Percentiles rank a stretch among this genome's conserved stretches.
Evolutionary conservation across 495 filamentous ascomycete species (phyloP).

Genomic region (Penicillium antarcticum): DNA sequence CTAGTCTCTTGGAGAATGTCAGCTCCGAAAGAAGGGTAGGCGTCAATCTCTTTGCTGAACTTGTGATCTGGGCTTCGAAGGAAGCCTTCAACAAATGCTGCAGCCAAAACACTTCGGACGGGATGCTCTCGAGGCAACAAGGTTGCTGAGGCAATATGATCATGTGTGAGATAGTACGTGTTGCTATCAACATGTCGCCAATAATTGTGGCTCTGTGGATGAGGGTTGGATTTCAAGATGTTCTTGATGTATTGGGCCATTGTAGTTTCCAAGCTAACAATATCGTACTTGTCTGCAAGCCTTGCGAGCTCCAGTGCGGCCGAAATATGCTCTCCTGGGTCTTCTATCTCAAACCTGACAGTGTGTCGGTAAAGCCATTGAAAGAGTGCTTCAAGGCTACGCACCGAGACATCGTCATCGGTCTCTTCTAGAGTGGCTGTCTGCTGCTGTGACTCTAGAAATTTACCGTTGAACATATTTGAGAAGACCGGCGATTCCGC

Average conservation of each 20-base stretch:
- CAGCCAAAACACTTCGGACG: constrained; percentile 19
- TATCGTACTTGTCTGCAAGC: constrained; percentile 22
- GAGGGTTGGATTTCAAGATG: constrained; percentile 10
- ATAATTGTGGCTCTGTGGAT: neutral
- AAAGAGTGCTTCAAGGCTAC: constrained; percentile 25
- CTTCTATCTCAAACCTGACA: constrained; percentile 15
- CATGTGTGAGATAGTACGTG: constrained; percentile 15
- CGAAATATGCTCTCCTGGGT: constrained; percentile 15
- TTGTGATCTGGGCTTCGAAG: constrained; percentile 10
- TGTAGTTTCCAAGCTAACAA: constrained; percentile 17
- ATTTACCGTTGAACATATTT: constrained; percentile 21
- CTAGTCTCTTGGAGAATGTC: constrained; percentile 15
- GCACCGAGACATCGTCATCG: constrained; percentile 17
- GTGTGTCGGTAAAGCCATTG: constrained; percentile 24
- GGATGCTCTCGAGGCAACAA: constrained; percentile 16
- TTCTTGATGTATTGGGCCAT: constrained; percentile 21
- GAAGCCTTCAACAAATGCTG: constrained; percentile 16
- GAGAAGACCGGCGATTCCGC: constrained; percentile 19
- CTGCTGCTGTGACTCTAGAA: constrained; percentile 19
- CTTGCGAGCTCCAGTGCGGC: constrained; percentile 22
- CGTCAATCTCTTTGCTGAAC: constrained; percentile 9
- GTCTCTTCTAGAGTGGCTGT: constrained; percentile 20
- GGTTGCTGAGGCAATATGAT: constrained; percentile 22
- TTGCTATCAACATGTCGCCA: constrained; percentile 5
- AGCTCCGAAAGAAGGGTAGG: constrained; percentile 14